Conservation (phyloP, 495 filamentous ascomycete genomes). For the Hypoxylon lenormandii region DNA sequence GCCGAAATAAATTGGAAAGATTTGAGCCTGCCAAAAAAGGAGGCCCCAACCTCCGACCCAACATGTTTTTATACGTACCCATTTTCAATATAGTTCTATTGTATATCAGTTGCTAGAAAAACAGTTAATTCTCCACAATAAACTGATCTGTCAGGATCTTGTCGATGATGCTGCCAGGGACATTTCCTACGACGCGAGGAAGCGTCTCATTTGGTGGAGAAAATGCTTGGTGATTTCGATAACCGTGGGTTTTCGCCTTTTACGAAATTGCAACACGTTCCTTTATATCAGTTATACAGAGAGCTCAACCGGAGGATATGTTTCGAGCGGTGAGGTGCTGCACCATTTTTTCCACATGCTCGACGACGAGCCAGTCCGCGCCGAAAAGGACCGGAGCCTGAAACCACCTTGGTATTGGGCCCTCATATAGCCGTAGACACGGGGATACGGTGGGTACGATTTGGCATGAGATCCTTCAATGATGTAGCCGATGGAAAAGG, state of each 20-base stretch:
- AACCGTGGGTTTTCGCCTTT: neutral
- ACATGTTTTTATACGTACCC: no score
- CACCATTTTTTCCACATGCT: conserved; percentile 14
- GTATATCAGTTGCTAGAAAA: neutral
- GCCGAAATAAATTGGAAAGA: no score
- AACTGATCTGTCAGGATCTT: conserved; percentile 4
- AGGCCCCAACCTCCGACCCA: no score
- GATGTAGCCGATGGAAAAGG: conserved; percentile 1
- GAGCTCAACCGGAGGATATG: conserved; percentile 1
- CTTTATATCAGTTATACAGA: conserved; percentile 2
- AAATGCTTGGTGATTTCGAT: neutral
- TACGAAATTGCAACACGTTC: neutral
- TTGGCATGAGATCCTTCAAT: conserved; percentile 12
- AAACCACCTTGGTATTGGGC: conserved; percentile 13
- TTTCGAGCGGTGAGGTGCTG: neutral
- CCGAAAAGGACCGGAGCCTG: conserved; percentile 6
- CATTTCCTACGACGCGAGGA: neutral
- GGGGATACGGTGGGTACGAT: conserved; percentile 8
- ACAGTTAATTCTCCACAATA: neutral
- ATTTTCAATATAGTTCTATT: neutral
- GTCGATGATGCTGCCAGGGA: neutral
- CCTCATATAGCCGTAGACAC: conserved; percentile 9
- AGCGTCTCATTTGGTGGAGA: neutral
- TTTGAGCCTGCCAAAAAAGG: no score
- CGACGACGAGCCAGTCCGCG: conserved; percentile 11